Evolutionary conservation across 441 rosid species (phyloP), one percentile per base, ranked within the genome.

Genomic region (Syzygium syzygioides): DNA sequence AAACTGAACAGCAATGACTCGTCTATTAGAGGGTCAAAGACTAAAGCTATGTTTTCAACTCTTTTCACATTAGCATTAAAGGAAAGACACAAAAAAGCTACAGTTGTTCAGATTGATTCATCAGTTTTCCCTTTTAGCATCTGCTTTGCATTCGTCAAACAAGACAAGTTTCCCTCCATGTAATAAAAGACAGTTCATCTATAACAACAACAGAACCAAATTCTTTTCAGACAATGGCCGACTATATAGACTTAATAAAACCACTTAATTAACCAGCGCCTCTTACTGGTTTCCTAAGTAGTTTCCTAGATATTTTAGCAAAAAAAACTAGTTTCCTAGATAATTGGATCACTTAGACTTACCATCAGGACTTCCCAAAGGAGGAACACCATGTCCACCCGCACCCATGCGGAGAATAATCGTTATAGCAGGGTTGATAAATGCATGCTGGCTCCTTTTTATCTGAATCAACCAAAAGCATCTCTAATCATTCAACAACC

Each of bases 301-400:
- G 83, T 76, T 76, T 41, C n/a, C 83, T 76, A 76, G 52, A 76
- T 23, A 76, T 45, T 45, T 45, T 45, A 45, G 48, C 48, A 7
- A 45, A 45, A 45, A 15, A 11, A 41, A 76, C 83, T 76, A 76
- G 83, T 76, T 76, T 41, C n/a, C 53, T 76, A 76, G 52, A 76
- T 23, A 76, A 76, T 41, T 76, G 86, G 10, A 59, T 87, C 89
- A 88, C 85, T 79, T 87, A 85, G 30, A 91, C 99, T 92, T 89
- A 98, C 99, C 99, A 92, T 98, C 99, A 86, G 98, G 97, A 92
- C 98, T 98, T 89, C 99, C 99, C 87, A 98, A 93, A 90, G 99
- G 99, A 90, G 99, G 99, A 88, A 98, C 99, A 90, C 99, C 99
- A 93, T 96, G 99, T 87, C 99, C 99, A 91, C 99, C 99, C 90